Percentiles rank a stretch among this genome's conserved stretches.
Conservation (phyloP, 164 flowering plant species). For the Platanus orientalis region DNA sequence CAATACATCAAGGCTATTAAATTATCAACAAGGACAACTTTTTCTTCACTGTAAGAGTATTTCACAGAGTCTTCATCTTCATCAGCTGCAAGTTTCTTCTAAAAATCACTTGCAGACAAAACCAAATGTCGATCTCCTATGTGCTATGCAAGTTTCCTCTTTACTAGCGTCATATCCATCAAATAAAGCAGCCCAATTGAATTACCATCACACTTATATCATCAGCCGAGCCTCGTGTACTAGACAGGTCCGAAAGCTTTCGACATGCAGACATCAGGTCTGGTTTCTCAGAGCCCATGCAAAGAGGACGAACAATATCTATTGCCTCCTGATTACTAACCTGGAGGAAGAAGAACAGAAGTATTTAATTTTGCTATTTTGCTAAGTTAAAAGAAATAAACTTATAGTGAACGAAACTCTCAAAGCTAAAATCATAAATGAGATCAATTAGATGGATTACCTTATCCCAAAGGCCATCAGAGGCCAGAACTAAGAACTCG, state of each 20-base stretch:
- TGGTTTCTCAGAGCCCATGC: conserved; percentile 31
- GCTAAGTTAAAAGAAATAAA: not conserved
- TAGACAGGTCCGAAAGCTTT: conserved; percentile 58
- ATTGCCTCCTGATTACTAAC: conserved; percentile 85
- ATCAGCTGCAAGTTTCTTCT: not conserved
- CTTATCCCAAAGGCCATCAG: conserved; percentile 96
- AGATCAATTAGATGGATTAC: conserved; percentile 24
- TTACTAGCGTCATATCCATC: conserved; percentile 2
- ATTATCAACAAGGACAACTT: no score
- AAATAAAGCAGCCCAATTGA: conserved; percentile 35
- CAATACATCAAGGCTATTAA: no score
- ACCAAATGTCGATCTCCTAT: not conserved
- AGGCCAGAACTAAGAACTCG: conserved; percentile 81
- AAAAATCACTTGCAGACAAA: conserved; percentile 1
- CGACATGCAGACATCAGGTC: conserved; percentile 50
- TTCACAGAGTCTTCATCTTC: not conserved
- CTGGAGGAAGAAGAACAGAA: conserved; percentile 29
- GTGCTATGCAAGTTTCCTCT: no score
- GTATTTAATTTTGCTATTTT: no score
- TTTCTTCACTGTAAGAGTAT: no score
- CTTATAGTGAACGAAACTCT: not conserved
- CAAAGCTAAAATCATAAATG: not conserved
- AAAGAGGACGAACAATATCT: conserved; percentile 46
- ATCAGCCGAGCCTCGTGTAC: conserved; percentile 60
- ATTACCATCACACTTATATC: conserved; percentile 74